Evolutionary conservation across 2,329 filamentous ascomycete species (phyloP).

Genomic region (Calonectria honghensis): DNA sequence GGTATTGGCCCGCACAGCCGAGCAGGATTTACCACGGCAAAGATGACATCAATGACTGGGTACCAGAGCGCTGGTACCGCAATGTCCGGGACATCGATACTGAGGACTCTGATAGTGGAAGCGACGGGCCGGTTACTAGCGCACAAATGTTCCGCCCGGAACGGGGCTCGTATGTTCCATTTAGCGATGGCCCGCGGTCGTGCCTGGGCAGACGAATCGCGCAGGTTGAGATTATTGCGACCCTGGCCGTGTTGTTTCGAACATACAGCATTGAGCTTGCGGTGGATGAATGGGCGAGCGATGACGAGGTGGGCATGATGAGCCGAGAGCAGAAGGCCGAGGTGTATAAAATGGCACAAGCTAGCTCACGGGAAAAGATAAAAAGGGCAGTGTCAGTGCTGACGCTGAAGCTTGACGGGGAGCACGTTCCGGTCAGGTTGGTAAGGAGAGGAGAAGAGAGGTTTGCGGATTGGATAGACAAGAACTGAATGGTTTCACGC

Average conservation of each 20-base stretch:
- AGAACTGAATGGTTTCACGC: neutral
- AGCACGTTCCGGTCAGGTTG: constrained; percentile 79
- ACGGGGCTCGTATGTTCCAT: constrained; percentile 75
- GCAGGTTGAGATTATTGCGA: constrained; percentile 75
- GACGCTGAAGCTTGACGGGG: constrained; percentile 82
- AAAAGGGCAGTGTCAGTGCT: constrained; percentile 76
- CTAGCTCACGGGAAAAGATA: constrained; percentile 71
- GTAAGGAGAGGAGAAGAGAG: constrained; percentile 82
- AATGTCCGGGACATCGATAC: constrained; percentile 53
- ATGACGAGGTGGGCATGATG: constrained; percentile 74
- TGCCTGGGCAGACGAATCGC: constrained; percentile 76
- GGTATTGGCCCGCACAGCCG: constrained; percentile 79
- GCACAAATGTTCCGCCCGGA: constrained; percentile 76
- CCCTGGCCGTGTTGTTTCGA: constrained; percentile 73
- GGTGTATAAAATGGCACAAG: constrained; percentile 78
- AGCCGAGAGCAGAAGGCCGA: constrained; percentile 64
- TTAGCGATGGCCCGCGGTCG: constrained; percentile 74
- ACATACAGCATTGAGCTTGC: constrained; percentile 82
- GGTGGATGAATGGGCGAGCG: constrained; percentile 75
- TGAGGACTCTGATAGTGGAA: constrained; percentile 74
- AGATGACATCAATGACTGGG: constrained; percentile 80
- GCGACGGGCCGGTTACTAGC: constrained; percentile 76
- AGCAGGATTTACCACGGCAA: constrained; percentile 64
- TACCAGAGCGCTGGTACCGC: constrained; percentile 83
- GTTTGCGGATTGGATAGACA: constrained; percentile 70